Conservation (phyloP, 306 rosid species). For the Calophaca sinica region DNA sequence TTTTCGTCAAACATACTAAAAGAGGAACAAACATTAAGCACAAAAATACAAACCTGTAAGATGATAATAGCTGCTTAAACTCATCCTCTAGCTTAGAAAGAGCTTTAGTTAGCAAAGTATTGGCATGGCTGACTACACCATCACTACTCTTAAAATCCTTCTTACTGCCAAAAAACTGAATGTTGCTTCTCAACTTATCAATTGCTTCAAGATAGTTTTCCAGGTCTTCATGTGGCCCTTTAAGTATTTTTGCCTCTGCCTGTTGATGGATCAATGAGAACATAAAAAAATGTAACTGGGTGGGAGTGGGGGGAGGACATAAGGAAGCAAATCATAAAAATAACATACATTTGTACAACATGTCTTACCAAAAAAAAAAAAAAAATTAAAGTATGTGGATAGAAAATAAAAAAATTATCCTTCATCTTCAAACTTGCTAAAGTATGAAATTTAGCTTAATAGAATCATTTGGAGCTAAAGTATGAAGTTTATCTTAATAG, state of each 20-base stretch:
- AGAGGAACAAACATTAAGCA: conserved; percentile 24
- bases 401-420: not conserved
- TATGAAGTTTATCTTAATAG: conserved; percentile 5
- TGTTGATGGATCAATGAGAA: conserved; percentile 47
- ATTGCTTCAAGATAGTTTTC: conserved; percentile 92
- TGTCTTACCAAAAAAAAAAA: not conserved
- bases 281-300: conserved; percentile 16
- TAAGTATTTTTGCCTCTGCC: conserved; percentile 83
- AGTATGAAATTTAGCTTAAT: not conserved
- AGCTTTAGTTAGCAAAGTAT: conserved; percentile 76
- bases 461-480: not conserved
- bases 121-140: conserved; percentile 72
- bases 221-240: conserved; percentile 94
- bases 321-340: conserved; percentile 4
- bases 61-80: conserved; percentile 71
- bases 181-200: conserved; percentile 78
- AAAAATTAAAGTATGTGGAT: not conserved
- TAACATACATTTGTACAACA: conserved; percentile 2
- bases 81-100: conserved; percentile 93
- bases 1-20: conserved; percentile 37
- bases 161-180: conserved; percentile 75
- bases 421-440: not conserved
- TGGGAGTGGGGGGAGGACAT: not conserved
- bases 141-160: conserved; percentile 78
- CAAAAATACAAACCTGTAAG: conserved; percentile 76